Percentiles rank a stretch among this genome's conserved stretches.
Conservation (phyloP, 352 stramenopile genomes). For the Phytopythium boreale region DNA sequence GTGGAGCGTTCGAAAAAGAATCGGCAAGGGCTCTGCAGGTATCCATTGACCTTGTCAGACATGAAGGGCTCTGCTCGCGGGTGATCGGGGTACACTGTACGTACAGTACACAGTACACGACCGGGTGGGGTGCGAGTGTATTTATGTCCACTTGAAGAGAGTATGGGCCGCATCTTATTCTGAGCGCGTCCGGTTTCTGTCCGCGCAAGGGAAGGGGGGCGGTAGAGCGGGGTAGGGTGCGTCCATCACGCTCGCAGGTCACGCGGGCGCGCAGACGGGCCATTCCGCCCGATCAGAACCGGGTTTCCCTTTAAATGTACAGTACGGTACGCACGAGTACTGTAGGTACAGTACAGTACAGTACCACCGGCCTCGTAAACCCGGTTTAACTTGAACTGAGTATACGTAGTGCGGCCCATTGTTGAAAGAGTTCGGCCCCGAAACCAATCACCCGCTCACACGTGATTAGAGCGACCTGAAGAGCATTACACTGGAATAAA, state of each 20-base stretch:
- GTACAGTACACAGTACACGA: neutral
- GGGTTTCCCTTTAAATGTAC: conserved; percentile 1
- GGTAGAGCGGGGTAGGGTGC: neutral
- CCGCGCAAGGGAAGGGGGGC: neutral
- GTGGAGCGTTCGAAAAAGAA: neutral
- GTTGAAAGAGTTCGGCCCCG: too few relatives aligned
- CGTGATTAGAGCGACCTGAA: neutral
- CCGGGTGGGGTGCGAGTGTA: neutral
- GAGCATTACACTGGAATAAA: neutral
- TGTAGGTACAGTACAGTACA: neutral
- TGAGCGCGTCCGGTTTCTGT: conserved; percentile 3
- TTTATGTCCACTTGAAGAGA: neutral
- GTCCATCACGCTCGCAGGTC: neutral
- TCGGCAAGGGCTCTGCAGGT: too few relatives aligned
- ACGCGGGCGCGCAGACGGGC: neutral
- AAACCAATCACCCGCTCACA: neutral
- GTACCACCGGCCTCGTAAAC: neutral
- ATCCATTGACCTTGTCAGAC: too few relatives aligned
- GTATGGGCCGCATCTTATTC: neutral
- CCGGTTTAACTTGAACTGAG: neutral
- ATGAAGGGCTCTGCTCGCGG: too few relatives aligned
- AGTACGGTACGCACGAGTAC: too few relatives aligned
- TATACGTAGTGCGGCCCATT: neutral
- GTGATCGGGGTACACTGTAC: neutral
- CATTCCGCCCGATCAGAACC: neutral